Evolutionary conservation across 2,329 filamentous ascomycete species (phyloP), one percentile per base, ranked within the genome.

Genomic region (Endoconidiophora laricicola): DNA sequence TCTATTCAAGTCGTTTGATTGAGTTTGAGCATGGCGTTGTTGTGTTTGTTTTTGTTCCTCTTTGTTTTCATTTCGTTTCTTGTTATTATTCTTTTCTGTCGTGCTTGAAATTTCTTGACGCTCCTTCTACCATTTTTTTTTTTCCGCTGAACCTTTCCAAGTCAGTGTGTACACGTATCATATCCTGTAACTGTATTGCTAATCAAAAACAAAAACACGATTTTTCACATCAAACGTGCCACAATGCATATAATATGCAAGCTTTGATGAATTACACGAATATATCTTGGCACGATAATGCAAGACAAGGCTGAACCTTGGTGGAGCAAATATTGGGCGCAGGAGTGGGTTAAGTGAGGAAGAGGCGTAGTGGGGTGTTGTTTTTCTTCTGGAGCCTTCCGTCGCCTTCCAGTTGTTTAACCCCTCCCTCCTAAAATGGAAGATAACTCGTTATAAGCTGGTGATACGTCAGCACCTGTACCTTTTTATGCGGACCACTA

Each of bases 321-420:
- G 26, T 33, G 26, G 7, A 23, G 20, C 18, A 44, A n/a, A 18
- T 18, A 18, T 18, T 26, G 41, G 6, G 42, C n/a, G 20, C 12
- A 9, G 18, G 12, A 18, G 24, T 23, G 39, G 22, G 36, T 16
- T 29, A 14, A 48, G 24, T n/a, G 16, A 6, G 16, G 16, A 3
- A 48, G 16, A 18, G 16, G 10, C 20, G n/a, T 43, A 16, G 46
- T 43, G 46, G 38, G 39, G 38, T 43, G 42, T 18, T 18, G 16
- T 40, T 43, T 42, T 42, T 45, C 53, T 58, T 57, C 42, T 43
- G 46, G 41, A 7, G 40, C 18, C 16, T 53, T 40, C 37, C 26
- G 40, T 43, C 23, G 24, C 36, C 41, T 44, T 49, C 47, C 26
- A 46, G 9, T 38, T 33, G 26, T 33, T 33, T 33, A 33, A 6